These are phyloP conservation scores for Ganoderma leucocontextum DNA, from an alignment of 1,284 basidiomycete genomes.

Conservation along the genomic window DNA sequence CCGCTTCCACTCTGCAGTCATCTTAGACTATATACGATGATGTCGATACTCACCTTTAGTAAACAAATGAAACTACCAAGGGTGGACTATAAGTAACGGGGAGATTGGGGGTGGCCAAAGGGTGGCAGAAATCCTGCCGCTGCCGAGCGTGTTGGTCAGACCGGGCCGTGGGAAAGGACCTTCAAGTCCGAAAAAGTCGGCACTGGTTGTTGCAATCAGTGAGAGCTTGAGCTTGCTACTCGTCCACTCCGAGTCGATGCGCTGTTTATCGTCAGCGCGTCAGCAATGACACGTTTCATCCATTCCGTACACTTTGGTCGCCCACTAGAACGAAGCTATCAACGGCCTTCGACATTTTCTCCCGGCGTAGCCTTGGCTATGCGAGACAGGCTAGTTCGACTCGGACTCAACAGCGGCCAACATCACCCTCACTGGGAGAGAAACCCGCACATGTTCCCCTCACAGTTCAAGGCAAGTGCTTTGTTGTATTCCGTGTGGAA, in stretches of 20 bases:
- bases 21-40: constrained; percentile 48
- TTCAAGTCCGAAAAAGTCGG: neutral
- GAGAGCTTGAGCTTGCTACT: neutral
- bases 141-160: constrained; percentile 8
- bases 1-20: constrained; percentile 90
- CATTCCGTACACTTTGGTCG: no score
- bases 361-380: no score
- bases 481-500: neutral
- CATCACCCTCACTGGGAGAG: no score
- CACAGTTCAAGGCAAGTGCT: neutral
- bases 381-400: no score
- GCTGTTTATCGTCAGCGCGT: no score
- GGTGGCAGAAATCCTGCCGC: neutral
- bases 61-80: neutral
- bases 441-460: no score
- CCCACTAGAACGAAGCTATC: no score
- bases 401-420: neutral
- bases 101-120: neutral
- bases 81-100: neutral
- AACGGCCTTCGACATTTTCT: no score
- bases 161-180: neutral
- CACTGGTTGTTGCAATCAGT: no score
- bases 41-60: neutral
- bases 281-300: no score
- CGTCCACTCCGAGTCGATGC: no score